phyloP scores from a whole-genome alignment of 2,329 filamentous ascomycete species.

The Byssochlamys sp. region DNA sequence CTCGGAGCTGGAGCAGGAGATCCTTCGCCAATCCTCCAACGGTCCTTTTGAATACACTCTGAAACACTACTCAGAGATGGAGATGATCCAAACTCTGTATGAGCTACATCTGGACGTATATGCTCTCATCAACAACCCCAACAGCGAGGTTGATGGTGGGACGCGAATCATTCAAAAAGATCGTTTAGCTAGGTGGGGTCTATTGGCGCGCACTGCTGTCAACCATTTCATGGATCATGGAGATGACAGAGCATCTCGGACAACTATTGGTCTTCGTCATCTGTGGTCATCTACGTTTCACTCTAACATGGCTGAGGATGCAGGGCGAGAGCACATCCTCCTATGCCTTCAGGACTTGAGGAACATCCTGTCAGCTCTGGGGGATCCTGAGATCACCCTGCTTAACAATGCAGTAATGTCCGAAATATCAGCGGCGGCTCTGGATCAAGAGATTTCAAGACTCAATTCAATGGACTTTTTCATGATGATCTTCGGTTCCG shows the following conservation, averaged over 20 bases:
- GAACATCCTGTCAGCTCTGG: slow-evolving; percentile 39
- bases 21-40: slow-evolving; percentile 14
- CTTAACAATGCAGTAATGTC: slow-evolving; percentile 83
- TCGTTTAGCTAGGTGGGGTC: slow-evolving; percentile 52
- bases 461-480: slow-evolving; percentile 97
- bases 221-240: slow-evolving; percentile 28
- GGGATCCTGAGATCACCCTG: slow-evolving; percentile 48
- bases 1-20: slow-evolving; percentile 16
- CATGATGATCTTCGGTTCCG: slow-evolving; percentile 73
- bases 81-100: slow-evolving; percentile 52
- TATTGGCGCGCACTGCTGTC: slow-evolving; percentile 48
- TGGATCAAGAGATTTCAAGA: slow-evolving; percentile 83
- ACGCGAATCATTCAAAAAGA: slow-evolving; percentile 48
- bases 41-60: slow-evolving; percentile 17
- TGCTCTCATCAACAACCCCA: slow-evolving; percentile 51
- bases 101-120: slow-evolving; percentile 61
- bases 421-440: slow-evolving; percentile 69
- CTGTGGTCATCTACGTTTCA: slow-evolving; percentile 58
- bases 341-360: slow-evolving; percentile 56
- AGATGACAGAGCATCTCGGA: slow-evolving; percentile 21
- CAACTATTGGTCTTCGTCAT: slow-evolving; percentile 48
- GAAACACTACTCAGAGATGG: slow-evolving; percentile 32
- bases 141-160: slow-evolving; percentile 44
- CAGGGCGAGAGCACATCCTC: slow-evolving; percentile 51
- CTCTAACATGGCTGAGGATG: slow-evolving; percentile 47